Evolutionary conservation across 495 filamentous ascomycete species (phyloP), one percentile per base, ranked within the genome.

Genomic region (Talaromyces nanjingensis): DNA sequence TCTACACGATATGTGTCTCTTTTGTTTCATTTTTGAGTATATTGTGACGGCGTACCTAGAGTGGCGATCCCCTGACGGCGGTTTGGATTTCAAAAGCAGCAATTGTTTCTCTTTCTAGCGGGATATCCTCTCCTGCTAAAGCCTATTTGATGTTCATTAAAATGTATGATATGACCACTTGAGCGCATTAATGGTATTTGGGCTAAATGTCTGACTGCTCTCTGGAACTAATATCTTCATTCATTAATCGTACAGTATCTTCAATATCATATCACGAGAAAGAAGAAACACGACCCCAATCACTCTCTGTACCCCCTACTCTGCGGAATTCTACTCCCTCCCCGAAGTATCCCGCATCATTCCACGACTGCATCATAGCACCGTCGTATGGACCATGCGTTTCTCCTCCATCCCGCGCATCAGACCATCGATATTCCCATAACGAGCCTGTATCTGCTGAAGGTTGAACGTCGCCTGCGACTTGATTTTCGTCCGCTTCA

Each of bases 371-470:
- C 94, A 98, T 98, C 57, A 87, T 91, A 0, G 78, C 68, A 14
- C 83, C 86, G 69, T 96, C 90, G 72, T 93, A 98, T 1, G 93
- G 92, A 0, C 94, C 96, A 74, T 98, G 90, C 34, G 83, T 81
- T 57, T 86, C 81, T 0, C 85, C 91, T 3, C 85, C 88, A 69
- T 96, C 94, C n/a, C 91, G 80, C 49, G 87, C 91, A 68, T 96
- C 92, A 14, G 84, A 87, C 94, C 94, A 98, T 29, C 91, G 78
- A 70, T 89, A 98, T 72, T 98, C 90, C 93, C 93, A 98, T 80
- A 87, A 85, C 63, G 77, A 81, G 16, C 67, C 69, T 12, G 69
- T 72, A 34, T 73, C 60, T 11, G 62, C 61, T 25, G 60, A 16
- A 3, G 20, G 4, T 27, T 34, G 47, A 7, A 3, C 25, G 39